Base-by-base conservation (phyloP, 129 eudicot genomes). In the Calendula officinalis region DNA sequence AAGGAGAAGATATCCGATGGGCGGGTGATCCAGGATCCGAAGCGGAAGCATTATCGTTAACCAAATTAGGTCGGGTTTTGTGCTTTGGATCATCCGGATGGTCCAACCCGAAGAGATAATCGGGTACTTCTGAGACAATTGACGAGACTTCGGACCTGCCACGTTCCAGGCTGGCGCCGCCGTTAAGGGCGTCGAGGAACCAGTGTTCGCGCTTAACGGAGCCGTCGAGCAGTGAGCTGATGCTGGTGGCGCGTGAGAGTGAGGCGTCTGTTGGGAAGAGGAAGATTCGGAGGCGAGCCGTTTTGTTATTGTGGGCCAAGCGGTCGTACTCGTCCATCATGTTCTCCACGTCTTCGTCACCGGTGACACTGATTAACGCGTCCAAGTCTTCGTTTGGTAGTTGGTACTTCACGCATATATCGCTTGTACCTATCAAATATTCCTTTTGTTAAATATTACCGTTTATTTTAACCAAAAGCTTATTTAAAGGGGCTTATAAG, bases 321-420 rank as follows among this genome's bases (percentile, higher is more conserved):
- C 98, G 87, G 66, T 91, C 98, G 50, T 75, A 87, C 66, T 91
- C 98, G 4, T 91, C 98, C 84, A 91, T 71, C 98, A 91, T 91
- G 77, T 91, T 91, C 66, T 91, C 98, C 37, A 91, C 82, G 70
- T 91, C 98, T 64, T 91, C 98, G 22, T 91, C 98, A 6, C 78
- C 55, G 0, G 88, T 82, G 59, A 91, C 86, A 27, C 96, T 84
- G 32, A 91, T 87, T 5, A 91, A 70, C 6, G 98, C 90, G 58
- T 91, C 98, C 5, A 91, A 81, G 39, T 91, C 98, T 58, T 91
- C 98, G 70, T 81, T 87, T 8, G 96, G 98, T 50, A 91, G 81
- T 79, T 91, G 98, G 80, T 91, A 91, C 88, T 91, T 91, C 40
- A 91, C 71, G 73, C 79, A 71, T 53, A 87, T 73, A 52, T 74